Conservation (phyloP, 306 rosid species). For the Cicer chorassanicum region DNA sequence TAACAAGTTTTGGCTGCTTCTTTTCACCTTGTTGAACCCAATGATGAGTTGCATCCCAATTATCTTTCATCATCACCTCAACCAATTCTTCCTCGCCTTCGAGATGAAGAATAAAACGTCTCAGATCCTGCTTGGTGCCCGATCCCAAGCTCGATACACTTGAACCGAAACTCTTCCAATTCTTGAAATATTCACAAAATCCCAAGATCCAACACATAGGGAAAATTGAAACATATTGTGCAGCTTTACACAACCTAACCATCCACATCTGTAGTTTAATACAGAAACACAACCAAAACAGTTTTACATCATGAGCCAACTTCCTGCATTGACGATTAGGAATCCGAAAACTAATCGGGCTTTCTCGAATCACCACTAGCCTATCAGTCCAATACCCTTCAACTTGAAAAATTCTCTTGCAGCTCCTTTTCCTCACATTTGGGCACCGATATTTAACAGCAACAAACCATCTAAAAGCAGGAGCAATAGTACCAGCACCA, state of each 20-base stretch:
- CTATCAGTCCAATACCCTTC: constrained; percentile 73
- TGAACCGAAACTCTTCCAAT: constrained; percentile 38
- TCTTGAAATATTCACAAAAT: constrained; percentile 47
- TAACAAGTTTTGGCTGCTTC: constrained; percentile 58
- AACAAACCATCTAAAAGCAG: constrained; percentile 78
- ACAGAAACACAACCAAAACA: constrained; percentile 51
- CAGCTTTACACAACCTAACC: constrained; percentile 65
- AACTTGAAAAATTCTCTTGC: constrained; percentile 50
- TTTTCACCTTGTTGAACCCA: constrained; percentile 72
- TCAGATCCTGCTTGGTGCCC: constrained; percentile 54
- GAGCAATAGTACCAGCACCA: constrained; percentile 74
- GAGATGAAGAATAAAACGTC: constrained; percentile 78
- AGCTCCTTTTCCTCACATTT: constrained; percentile 33
- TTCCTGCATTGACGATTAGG: constrained; percentile 53
- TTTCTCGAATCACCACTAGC: constrained; percentile 55
- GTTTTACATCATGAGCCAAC: constrained; percentile 59
- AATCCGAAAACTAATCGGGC: constrained; percentile 58
- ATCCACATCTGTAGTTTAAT: constrained; percentile 63
- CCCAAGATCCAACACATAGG: constrained; percentile 46
- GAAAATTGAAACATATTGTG: constrained; percentile 58
- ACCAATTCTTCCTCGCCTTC: constrained; percentile 85
- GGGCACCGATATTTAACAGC: constrained; percentile 70
- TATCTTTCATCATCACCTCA: constrained; percentile 60
- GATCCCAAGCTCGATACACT: constrained; percentile 45
- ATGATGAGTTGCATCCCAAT: constrained; percentile 67